Percentiles rank a stretch among this genome's conserved stretches.
phyloP scores from a whole-genome alignment of 345 rosid genomes.

The Linum trigynum region DNA sequence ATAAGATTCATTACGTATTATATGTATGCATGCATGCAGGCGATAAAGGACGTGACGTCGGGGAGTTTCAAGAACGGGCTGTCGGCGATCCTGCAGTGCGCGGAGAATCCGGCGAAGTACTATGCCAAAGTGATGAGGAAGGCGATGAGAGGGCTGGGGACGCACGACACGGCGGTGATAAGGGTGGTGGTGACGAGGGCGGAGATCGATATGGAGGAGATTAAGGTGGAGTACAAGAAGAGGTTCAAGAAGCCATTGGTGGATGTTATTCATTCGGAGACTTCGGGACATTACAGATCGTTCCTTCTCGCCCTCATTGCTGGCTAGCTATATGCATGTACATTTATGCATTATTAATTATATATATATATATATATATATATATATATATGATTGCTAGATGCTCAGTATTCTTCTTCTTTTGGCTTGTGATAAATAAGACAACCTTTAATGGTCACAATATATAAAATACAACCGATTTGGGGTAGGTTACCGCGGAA shows the following conservation, averaged over 20 bases:
- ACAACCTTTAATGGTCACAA: no score
- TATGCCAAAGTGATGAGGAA: constrained; percentile 32
- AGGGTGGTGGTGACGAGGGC: constrained; percentile 47
- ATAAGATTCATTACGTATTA: no score
- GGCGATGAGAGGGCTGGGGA: constrained; percentile 60
- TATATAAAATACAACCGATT: no score
- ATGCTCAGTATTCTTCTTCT: no score
- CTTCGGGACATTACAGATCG: constrained; percentile 42
- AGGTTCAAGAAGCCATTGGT: constrained; percentile 38
- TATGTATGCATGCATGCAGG: neutral
- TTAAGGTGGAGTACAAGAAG: constrained; percentile 38
- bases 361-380: no score
- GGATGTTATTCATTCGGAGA: constrained; percentile 50
- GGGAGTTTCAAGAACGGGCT: constrained; percentile 1
- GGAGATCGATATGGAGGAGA: constrained; percentile 47
- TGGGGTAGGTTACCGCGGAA: no score
- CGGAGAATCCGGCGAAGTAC: constrained; percentile 1
- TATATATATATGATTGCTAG: no score
- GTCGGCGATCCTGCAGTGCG: neutral
- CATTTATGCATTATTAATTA: no score
- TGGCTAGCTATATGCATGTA: constrained; percentile 8
- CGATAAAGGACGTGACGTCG: neutral
- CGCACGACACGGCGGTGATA: constrained; percentile 43
- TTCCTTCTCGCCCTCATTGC: constrained; percentile 52
- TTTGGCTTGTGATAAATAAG: no score